Percentiles rank a stretch among this genome's conserved stretches.
phyloP scores from a whole-genome alignment of 176 grass and related monocot genomes.

The Avena insularis region DNA sequence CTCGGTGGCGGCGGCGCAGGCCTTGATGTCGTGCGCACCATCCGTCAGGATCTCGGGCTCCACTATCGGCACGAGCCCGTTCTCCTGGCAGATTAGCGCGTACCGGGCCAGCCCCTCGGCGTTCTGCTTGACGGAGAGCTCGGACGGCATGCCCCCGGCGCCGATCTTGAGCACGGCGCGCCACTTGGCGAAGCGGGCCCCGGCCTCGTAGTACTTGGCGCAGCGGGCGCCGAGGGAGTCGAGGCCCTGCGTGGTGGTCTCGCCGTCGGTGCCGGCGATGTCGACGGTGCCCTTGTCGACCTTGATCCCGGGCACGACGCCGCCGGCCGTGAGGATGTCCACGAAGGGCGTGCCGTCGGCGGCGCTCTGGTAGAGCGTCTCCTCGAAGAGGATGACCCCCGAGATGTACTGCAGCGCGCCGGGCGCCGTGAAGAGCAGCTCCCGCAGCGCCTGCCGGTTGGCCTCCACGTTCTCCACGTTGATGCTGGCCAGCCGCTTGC shows the following conservation, averaged over 20 bases:
- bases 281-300: slow-evolving; percentile 95
- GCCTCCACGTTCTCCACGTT: slow-evolving; percentile 88
- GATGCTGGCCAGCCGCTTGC: slow-evolving; percentile 92
- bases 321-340: slow-evolving; percentile 61
- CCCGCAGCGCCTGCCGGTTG: slow-evolving; percentile 88
- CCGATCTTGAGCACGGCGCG: slow-evolving; percentile 92
- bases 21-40: slow-evolving; percentile 68
- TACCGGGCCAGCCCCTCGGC: slow-evolving; percentile 90
- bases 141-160: slow-evolving; percentile 59
- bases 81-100: slow-evolving; percentile 85
- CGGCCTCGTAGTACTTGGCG: slow-evolving; percentile 81
- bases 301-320: slow-evolving; percentile 86
- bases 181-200: slow-evolving; percentile 95
- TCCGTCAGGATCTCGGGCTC: slow-evolving; percentile 98
- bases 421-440: slow-evolving; percentile 81
- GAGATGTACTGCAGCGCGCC: slow-evolving; percentile 64
- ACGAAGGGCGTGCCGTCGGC: slow-evolving; percentile 70
- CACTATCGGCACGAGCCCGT: slow-evolving; percentile 88
- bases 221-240: slow-evolving; percentile 80
- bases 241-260: slow-evolving; percentile 85
- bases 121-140: slow-evolving; percentile 79
- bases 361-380: slow-evolving; percentile 87
- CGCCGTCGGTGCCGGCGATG: slow-evolving; percentile 70
- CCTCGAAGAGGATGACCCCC: slow-evolving; percentile 96
- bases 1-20: slow-evolving; percentile 84